Evolutionary conservation across 2,329 filamentous ascomycete species (phyloP), one percentile per base, ranked within the genome.

Genomic region (Verticillium zaregamsianum): DNA sequence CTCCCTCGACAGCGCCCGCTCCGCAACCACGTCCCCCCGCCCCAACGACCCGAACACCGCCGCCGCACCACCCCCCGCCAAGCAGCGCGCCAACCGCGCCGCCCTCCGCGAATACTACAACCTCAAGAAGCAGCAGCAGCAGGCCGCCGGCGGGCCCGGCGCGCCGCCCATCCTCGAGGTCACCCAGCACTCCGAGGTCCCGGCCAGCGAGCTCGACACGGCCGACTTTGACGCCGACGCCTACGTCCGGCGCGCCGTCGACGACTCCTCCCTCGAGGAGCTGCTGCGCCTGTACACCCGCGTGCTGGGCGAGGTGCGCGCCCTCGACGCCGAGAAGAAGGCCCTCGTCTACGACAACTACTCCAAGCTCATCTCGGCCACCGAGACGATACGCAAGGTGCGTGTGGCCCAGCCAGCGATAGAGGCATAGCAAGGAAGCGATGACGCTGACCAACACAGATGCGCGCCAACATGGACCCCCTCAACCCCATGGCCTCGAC

Each of bases 331-430:
- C 28, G 95, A 99, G 82, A 90, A 95, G 75, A 99, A 99, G 78
- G 93, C 94, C 2, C 79, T 99, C 64, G 95, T 99, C 5, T 99
- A 99, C 74, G 94, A 99, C 74, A 99, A 99, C 73, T 99, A 98
- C 76, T 95, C 90, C 68, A 98, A 98, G 77, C 79, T 99, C 67
- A 97, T 99, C 67, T 86, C 90, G n/a, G 95, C 95, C 1, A 97
- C 96, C 12, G 94, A 97, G 75, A 98, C 94, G 3, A 99, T 99
- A 70, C 86, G 91, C 58, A 92, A 91, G 78, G 86, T 86, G 68
- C 25, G 74, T 65, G 28, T 6, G 28, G 28, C 28, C 4, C 28
- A 28, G 28, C 28, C 28, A 28, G 28, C 28, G 6, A 5, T 5
- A 28, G 28, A 28, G 28, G 28, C 28, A 28, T 6, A 6, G 1